Percentiles rank a stretch among this genome's conserved stretches.
Evolutionary conservation across 2,329 filamentous ascomycete genomes (phyloP).

Genomic region (Claviceps sp.): DNA sequence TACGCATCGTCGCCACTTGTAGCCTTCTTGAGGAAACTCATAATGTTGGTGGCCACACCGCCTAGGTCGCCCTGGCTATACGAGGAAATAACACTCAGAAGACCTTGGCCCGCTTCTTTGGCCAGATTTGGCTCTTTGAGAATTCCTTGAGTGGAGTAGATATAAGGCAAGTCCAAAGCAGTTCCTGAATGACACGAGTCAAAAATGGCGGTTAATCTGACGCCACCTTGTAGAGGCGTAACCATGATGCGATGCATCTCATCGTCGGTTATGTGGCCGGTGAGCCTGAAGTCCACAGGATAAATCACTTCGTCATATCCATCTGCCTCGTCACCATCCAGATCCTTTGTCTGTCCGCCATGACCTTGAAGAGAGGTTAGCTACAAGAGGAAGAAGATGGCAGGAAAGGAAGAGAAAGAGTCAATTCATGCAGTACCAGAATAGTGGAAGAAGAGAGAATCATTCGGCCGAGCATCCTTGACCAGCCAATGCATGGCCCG

Average conservation of each 20-base stretch:
- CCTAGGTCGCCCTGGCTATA: slow-evolving; percentile 62
- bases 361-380: slow-evolving; percentile 36
- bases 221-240: slow-evolving; percentile 38
- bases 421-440: slow-evolving; percentile 44
- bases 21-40: slow-evolving; percentile 82
- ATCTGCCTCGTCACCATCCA: slow-evolving; percentile 69
- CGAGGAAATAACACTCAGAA: slow-evolving; percentile 45
- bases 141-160: slow-evolving; percentile 55
- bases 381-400: background rate
- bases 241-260: slow-evolving; percentile 69
- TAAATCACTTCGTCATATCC: slow-evolving; percentile 78
- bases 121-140: slow-evolving; percentile 56
- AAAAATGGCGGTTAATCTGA: slow-evolving; percentile 49
- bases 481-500: slow-evolving; percentile 97
- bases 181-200: slow-evolving; percentile 56
- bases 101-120: slow-evolving; percentile 52
- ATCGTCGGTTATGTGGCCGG: slow-evolving; percentile 73
- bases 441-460: slow-evolving; percentile 96
- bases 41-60: slow-evolving; percentile 66
- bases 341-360: slow-evolving; percentile 67
- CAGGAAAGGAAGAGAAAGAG: background rate
- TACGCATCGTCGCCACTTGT: slow-evolving; percentile 69
- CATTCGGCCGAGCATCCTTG: slow-evolving; percentile 82
- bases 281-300: slow-evolving; percentile 65
- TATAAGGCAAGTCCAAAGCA: slow-evolving; percentile 52